Evolutionary conservation across 2,329 filamentous ascomycete genomes (phyloP).

Genomic region (Rasamsonia emersonii): DNA sequence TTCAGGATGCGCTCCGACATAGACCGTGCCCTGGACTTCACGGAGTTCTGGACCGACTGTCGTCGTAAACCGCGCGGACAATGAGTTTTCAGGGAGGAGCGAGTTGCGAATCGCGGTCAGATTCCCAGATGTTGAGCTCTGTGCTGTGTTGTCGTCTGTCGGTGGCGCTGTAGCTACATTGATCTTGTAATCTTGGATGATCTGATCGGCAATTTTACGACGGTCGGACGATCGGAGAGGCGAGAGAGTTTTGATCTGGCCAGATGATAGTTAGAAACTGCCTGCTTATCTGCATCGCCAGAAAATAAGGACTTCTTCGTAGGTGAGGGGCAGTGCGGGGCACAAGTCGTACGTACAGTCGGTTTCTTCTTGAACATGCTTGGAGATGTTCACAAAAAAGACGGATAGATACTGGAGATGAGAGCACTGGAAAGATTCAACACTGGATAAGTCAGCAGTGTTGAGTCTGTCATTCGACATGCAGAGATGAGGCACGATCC

Average conservation of each 20-base stretch:
- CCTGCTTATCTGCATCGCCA: neutral
- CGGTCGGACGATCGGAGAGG: constrained; percentile 60
- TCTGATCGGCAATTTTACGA: constrained; percentile 57
- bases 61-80: constrained; percentile 57
- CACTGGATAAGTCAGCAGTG: too few relatives aligned
- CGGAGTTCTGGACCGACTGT: constrained; percentile 54
- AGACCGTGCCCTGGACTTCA: constrained; percentile 55
- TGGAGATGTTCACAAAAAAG: neutral
- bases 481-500: too few relatives aligned
- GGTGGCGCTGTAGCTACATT: constrained; percentile 27
- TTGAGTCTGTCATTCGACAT: too few relatives aligned
- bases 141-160: constrained; percentile 26
- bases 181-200: constrained; percentile 54
- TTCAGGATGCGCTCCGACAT: constrained; percentile 51
- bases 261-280: constrained; percentile 4
- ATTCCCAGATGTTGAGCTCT: constrained; percentile 39
- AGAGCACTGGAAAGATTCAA: too few relatives aligned
- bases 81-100: constrained; percentile 54
- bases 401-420: neutral
- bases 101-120: constrained; percentile 46
- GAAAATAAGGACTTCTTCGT: neutral
- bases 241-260: constrained; percentile 56
- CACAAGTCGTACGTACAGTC: constrained; percentile 24
- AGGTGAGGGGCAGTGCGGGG: constrained; percentile 2
- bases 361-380: constrained; percentile 52